A percentile compares a stretch with the other conserved stretches of the same genome.
These are phyloP conservation scores for Capsicum chinense DNA, from an alignment of 257 asterid species.

Conservation along the genomic window DNA sequence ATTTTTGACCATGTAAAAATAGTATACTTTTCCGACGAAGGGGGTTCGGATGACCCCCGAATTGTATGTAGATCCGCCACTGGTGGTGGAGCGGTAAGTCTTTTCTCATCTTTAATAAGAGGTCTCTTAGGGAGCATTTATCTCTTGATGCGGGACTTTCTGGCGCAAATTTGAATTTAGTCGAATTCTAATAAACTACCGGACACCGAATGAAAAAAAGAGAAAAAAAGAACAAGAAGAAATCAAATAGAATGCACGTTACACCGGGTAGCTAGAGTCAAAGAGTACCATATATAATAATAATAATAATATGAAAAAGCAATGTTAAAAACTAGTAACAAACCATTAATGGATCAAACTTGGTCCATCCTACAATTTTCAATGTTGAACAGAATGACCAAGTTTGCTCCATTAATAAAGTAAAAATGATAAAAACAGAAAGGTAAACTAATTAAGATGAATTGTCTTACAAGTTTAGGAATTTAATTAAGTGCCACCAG, in stretches of 20 bases:
- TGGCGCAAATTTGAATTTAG: too few species aligned
- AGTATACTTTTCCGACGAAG: too few species aligned
- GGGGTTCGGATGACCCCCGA: too few species aligned
- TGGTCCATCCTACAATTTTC: constrained; percentile 65
- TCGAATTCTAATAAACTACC: too few species aligned
- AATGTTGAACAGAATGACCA: constrained; percentile 65
- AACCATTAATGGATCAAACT: constrained; percentile 75
- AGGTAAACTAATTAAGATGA: neutral
- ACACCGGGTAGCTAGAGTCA: neutral
- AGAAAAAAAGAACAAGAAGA: too few species aligned
- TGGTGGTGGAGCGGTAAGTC: too few species aligned
- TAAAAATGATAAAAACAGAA: neutral
- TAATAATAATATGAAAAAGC: neutral
- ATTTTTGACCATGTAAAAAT: too few species aligned
- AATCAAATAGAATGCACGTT: neutral
- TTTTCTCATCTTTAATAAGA: too few species aligned
- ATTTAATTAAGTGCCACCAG: constrained; percentile 38
- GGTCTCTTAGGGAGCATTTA: too few species aligned
- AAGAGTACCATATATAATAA: neutral
- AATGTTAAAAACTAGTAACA: constrained; percentile 4
- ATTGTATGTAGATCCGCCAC: too few species aligned
- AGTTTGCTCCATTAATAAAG: constrained; percentile 71
- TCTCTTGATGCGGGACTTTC: too few species aligned
- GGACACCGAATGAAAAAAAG: too few species aligned
- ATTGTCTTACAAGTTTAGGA: neutral